Base-by-base conservation (phyloP, 2,329 filamentous ascomycete genomes). In the Exophiala xenobiotica region DNA sequence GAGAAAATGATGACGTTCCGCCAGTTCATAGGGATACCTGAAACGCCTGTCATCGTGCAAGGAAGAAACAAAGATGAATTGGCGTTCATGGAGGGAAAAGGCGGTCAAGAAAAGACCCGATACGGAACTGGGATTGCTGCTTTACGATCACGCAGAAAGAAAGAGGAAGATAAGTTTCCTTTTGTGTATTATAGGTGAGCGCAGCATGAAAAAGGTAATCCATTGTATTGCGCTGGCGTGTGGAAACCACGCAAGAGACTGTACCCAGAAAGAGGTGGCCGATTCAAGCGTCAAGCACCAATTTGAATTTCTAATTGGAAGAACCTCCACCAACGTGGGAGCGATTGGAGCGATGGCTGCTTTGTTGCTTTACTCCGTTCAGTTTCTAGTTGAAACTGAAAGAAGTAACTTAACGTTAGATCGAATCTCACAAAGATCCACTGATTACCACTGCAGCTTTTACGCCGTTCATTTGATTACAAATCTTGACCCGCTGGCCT, bases 11-110 rank as follows among this genome's bases (percentile, higher is more conserved):
- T 57, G 54, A 53, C 22, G 1, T 57, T 58, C 22, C 9, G 38
- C 23, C 53, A 63, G 22, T 60, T 61, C 37, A 44, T 60, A 4
- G 59, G 55, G 2, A 23, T 52, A 24, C 51, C 51, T 8, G 35
- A 48, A 12, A 20, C 53, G 31, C 45, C 49, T 14, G 48, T 55
- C 26, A 44, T 59, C 27, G 52, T 48, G 23, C 19, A 40, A 18
- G 37, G 37, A 11, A 47, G 33, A 8, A 39, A 43, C 4, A 48
- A 50, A 20, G 51, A 49, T 19, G 47, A 56, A 23, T 41, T 63
- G 20, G 57, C 46, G 6, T 60, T 54, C 46, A 22, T 42, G 16
- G 60, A 63, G 16, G 49, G 23, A 46, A 49, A 49, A 20, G 26
- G 37, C 11, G 16, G 23, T 23, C 37, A n/a, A 6, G 27, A 18